Percentiles rank a stretch among this genome's conserved stretches.
These are phyloP conservation scores for Magnaporthiopsis rhizophila DNA, from an alignment of 2,329 filamentous ascomycete genomes.

Conservation along the genomic window DNA sequence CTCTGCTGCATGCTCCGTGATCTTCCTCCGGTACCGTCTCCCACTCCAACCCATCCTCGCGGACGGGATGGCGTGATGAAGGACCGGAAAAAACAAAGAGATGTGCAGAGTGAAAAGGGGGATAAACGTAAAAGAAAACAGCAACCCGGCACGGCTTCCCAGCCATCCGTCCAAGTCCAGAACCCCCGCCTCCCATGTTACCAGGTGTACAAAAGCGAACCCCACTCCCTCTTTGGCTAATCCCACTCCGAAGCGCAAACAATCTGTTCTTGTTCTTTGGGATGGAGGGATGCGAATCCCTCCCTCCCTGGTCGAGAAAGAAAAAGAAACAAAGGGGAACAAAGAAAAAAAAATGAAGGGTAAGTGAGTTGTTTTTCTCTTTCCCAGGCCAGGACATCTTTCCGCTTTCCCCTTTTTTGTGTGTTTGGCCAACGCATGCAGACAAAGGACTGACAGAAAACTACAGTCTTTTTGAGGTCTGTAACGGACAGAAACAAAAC, in stretches of 20 bases:
- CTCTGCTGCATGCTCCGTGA: not conserved
- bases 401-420: not conserved
- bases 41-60: no score
- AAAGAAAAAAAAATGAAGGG: not conserved
- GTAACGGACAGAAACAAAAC: not conserved
- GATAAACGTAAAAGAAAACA: not conserved
- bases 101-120: not conserved
- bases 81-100: not conserved
- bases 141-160: not conserved
- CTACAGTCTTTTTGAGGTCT: not conserved
- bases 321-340: not conserved
- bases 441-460: not conserved
- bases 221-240: not conserved
- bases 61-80: not conserved
- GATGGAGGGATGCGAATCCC: not conserved
- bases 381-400: not conserved
- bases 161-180: not conserved
- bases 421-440: not conserved
- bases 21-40: no score
- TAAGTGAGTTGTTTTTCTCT: not conserved
- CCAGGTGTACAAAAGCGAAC: not conserved
- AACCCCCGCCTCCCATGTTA: not conserved
- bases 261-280: not conserved
- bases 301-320: not conserved
- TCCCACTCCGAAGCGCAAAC: not conserved